A percentile compares a stretch with the other conserved stretches of the same genome.
Evolutionary conservation across 768 basidiomycete species (phyloP).

Genomic region (Serpula lacrymans): DNA sequence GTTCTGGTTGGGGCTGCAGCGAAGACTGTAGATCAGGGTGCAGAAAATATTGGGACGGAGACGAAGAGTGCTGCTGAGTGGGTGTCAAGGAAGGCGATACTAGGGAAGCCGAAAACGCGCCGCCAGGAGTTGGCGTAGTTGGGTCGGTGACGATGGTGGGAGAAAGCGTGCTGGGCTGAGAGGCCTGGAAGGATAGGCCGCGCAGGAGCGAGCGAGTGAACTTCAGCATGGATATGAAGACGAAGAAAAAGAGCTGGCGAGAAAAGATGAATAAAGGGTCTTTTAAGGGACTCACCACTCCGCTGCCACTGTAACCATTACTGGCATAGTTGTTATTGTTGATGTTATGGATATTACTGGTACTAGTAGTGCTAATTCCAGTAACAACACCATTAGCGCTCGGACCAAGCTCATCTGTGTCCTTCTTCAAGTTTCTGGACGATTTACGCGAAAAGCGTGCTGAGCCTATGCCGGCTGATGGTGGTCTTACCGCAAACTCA

Average conservation of each 20-base stretch:
- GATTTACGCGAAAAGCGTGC: too few species aligned
- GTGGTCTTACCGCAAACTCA: constrained; percentile 58
- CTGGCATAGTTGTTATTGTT: constrained; percentile 6
- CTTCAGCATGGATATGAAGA: constrained; percentile 27
- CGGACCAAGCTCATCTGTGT: constrained; percentile 10
- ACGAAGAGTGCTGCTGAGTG: too few species aligned
- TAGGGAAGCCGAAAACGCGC: background rate
- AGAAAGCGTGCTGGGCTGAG: constrained; percentile 35
- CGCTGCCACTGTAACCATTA: constrained; percentile 2
- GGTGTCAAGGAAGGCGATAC: background rate
- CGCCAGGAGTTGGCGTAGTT: constrained; percentile 31
- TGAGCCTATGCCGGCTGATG: constrained; percentile 26
- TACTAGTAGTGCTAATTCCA: constrained; percentile 1
- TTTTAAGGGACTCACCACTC: constrained; percentile 26
- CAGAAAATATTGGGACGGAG: background rate
- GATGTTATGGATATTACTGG: constrained; percentile 16
- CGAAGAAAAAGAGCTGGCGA: constrained; percentile 21
- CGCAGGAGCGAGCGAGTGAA: constrained; percentile 23
- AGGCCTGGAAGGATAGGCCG: constrained; percentile 26
- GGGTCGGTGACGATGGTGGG: constrained; percentile 33
- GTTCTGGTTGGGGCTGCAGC: background rate
- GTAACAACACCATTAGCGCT: background rate
- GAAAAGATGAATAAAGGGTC: constrained; percentile 17
- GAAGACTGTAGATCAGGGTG: too few species aligned
- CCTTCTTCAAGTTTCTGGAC: constrained; percentile 23